A percentile compares a stretch with the other conserved stretches of the same genome.
Evolutionary conservation across 2,329 filamentous ascomycete species (phyloP).

Genomic region (Rhinocladiella mackenziei): DNA sequence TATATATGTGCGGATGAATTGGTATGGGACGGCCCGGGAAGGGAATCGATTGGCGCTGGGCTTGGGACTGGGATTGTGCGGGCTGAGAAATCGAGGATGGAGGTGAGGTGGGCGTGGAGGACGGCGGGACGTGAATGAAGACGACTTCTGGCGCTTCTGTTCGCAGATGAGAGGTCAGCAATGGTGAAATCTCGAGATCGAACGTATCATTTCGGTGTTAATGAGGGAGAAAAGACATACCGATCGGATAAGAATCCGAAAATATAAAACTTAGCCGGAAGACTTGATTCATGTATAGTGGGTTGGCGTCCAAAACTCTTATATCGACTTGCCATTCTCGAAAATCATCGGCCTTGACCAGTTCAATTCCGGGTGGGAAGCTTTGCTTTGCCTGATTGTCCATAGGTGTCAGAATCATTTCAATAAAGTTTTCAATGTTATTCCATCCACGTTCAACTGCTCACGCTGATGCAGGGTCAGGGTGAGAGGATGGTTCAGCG

Average conservation of each 20-base stretch:
- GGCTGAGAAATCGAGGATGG: slow-evolving; percentile 14
- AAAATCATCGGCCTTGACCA: slow-evolving; percentile 77
- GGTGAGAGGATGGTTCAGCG: too few relatives aligned
- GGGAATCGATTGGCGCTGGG: slow-evolving; percentile 29
- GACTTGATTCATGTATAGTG: slow-evolving; percentile 73
- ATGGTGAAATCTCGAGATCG: too few relatives aligned
- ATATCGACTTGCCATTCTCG: slow-evolving; percentile 93
- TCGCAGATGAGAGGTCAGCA: not conserved
- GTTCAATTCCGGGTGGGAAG: slow-evolving; percentile 65
- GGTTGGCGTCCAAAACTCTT: slow-evolving; percentile 81
- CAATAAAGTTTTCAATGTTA: too few relatives aligned
- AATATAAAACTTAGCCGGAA: slow-evolving; percentile 89
- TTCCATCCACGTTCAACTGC: too few relatives aligned
- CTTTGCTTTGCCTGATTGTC: slow-evolving; percentile 51
- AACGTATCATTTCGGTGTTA: too few relatives aligned
- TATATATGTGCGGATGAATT: slow-evolving; percentile 96
- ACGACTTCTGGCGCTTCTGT: slow-evolving; percentile 91
- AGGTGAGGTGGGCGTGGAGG: slow-evolving; percentile 30
- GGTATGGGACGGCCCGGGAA: slow-evolving; percentile 62
- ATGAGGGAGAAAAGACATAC: slow-evolving; percentile 45
- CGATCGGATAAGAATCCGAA: slow-evolving; percentile 80
- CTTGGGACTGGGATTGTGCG: slow-evolving; percentile 1
- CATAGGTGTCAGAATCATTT: slow-evolving; percentile 1
- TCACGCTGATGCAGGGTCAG: too few relatives aligned
- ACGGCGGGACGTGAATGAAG: slow-evolving; percentile 63